Conservation (phyloP, 371 early-diverging fungal species). For the Lichtheimia corymbifera region DNA sequence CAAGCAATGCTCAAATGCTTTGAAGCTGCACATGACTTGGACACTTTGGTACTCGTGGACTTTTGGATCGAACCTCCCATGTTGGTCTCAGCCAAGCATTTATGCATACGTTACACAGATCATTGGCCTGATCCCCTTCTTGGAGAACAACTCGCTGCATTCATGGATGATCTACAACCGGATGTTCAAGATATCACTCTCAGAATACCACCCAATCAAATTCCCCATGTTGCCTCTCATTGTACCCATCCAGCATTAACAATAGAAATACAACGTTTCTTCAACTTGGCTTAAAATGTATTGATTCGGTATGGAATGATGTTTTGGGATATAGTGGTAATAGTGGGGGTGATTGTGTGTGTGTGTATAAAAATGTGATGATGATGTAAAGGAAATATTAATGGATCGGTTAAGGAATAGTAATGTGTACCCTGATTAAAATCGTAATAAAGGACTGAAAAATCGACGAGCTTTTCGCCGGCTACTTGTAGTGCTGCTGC, state of each 20-base stretch:
- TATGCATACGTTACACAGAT: not conserved
- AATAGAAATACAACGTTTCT: too few relatives aligned
- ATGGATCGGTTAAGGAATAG: not conserved
- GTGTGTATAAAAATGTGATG: not conserved
- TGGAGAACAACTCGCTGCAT: not conserved
- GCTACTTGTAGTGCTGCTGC: constrained; percentile 24
- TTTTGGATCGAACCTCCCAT: constrained; percentile 2
- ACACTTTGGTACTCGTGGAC: not conserved
- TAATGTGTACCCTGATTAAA: constrained; percentile 6
- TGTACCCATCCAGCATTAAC: too few relatives aligned
- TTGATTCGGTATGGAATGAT: not conserved
- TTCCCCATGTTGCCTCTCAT: too few relatives aligned
- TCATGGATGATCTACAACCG: not conserved
- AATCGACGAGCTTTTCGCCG: constrained; percentile 25
- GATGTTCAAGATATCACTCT: not conserved
- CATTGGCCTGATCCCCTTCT: not conserved
- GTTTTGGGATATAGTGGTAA: not conserved
- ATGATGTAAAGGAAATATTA: not conserved
- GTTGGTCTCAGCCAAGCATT: not conserved
- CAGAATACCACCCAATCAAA: not conserved
- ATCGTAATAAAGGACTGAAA: constrained; percentile 28
- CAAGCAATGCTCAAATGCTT: not conserved
- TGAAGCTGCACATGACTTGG: not conserved
- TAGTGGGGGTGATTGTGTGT: not conserved
- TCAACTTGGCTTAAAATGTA: not conserved